Evolutionary conservation across 306 rosid species (phyloP).

Genomic region (Malus sylvestris): DNA sequence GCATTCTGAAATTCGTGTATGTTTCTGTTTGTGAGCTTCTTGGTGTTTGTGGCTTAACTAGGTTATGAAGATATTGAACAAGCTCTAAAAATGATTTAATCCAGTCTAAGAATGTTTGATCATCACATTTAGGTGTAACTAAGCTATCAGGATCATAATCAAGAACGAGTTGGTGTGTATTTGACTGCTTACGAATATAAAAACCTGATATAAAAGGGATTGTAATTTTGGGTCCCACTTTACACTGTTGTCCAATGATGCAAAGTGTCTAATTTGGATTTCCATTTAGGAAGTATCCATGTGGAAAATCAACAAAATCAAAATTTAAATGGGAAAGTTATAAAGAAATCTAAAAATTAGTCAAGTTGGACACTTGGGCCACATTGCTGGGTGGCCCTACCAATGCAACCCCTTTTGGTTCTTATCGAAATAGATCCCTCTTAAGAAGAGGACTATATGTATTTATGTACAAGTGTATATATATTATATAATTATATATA

Average conservation of each 20-base stretch:
- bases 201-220: background rate
- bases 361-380: background rate
- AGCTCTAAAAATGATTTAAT: background rate
- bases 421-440: background rate
- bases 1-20: background rate
- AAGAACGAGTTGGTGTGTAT: background rate
- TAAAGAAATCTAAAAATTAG: background rate
- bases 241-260: background rate
- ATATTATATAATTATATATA: too few species aligned
- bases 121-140: background rate
- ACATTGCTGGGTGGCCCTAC: background rate
- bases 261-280: background rate
- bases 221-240: background rate
- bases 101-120: background rate
- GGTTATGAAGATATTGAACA: background rate
- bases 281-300: background rate
- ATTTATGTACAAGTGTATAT: background rate
- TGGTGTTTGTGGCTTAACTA: background rate
- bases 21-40: background rate
- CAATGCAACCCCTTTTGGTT: background rate
- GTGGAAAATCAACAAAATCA: background rate
- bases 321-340: background rate
- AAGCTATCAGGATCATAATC: background rate
- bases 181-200: background rate
- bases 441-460: background rate